Evolutionary conservation across 768 basidiomycete genomes (phyloP).

Genomic region (Sarcomyxa edulis): DNA sequence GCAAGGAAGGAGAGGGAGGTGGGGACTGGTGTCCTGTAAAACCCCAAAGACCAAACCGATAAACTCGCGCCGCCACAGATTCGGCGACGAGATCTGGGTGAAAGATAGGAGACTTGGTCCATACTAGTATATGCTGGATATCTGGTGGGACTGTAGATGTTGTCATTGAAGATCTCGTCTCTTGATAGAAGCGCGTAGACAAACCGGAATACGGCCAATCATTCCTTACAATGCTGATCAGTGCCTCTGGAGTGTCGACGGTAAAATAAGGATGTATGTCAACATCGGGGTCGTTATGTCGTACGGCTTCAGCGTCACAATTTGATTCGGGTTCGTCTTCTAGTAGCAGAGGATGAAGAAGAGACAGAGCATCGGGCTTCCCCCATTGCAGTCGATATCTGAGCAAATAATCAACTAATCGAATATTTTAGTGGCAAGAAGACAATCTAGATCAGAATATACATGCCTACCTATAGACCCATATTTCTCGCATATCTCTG

Average conservation of each 20-base stretch:
- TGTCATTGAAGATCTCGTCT: constrained; percentile 2
- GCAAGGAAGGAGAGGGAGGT: constrained; percentile 54
- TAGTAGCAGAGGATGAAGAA: constrained; percentile 29
- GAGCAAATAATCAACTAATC: constrained; percentile 73
- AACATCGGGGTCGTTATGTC: no score
- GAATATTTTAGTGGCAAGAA: no score
- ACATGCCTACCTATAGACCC: constrained; percentile 63
- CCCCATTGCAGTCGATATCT: constrained; percentile 75
- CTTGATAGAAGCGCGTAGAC: constrained; percentile 7
- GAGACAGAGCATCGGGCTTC: constrained; percentile 54
- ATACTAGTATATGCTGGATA: constrained; percentile 71
- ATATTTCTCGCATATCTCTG: constrained; percentile 48
- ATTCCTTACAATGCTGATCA: constrained; percentile 70
- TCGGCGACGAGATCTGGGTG: constrained; percentile 51
- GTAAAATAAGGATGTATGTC: constrained; percentile 58
- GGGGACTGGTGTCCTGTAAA: constrained; percentile 62
- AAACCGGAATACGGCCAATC: constrained; percentile 88
- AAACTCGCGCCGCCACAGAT: constrained; percentile 49
- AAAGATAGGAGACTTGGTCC: constrained; percentile 71
- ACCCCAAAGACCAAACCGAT: constrained; percentile 77
- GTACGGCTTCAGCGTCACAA: no score
- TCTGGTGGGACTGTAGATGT: constrained; percentile 52
- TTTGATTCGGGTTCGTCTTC: no score
- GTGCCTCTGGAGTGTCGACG: constrained; percentile 48
- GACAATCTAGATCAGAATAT: no score